Base-by-base conservation (phyloP, 75 land plant genomes). In the Isoetes taiwanensis region DNA sequence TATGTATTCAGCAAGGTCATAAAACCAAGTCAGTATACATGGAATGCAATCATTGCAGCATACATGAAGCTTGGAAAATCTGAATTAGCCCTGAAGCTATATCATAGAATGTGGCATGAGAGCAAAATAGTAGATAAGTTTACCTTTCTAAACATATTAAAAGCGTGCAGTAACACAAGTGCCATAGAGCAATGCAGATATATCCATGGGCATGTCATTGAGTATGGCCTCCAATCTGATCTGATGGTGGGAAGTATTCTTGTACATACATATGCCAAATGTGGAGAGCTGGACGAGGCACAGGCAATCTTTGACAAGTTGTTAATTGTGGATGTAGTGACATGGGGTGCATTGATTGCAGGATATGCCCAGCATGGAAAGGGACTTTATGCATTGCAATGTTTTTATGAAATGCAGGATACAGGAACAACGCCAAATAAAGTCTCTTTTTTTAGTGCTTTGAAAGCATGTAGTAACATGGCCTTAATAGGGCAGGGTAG, bases 281-380 rank as follows among this genome's bases (percentile, higher is more conserved):
- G 71, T 62, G 76, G 76, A 9, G 56, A 40, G 1, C 43, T 69
- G 48, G 88, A 78, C 26, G 75, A 68, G 59, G 80, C 80, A 30
- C 30, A 30, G 12, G 65, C 53, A 39, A 30, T 74, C 24, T 83
- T 83, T 65, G 34, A 54, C 20, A 43, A 21, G 28, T 55, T 80
- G 12, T 75, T 76, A 0, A 56, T 56, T 0, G 76, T 27, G 30
- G 65, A 29, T 20, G 68, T 62, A 26, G 72, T 68, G 2, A 62
- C 72, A 40, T 74, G 77, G 77, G 69, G 64, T 74, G 62, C 77
- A 16, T 25, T 74, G 30, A 60, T 74, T 28, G 26, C 64, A 43
- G 72, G 77, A 16, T 62, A 35, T 69, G 63, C 63, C 2, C 63
- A 58, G 52, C 9, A 3, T 26, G 71, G 66, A 29, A 6, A 39